These are phyloP conservation scores for Sutorius eximius DNA, from an alignment of 1,284 basidiomycete species.

Conservation along the genomic window DNA sequence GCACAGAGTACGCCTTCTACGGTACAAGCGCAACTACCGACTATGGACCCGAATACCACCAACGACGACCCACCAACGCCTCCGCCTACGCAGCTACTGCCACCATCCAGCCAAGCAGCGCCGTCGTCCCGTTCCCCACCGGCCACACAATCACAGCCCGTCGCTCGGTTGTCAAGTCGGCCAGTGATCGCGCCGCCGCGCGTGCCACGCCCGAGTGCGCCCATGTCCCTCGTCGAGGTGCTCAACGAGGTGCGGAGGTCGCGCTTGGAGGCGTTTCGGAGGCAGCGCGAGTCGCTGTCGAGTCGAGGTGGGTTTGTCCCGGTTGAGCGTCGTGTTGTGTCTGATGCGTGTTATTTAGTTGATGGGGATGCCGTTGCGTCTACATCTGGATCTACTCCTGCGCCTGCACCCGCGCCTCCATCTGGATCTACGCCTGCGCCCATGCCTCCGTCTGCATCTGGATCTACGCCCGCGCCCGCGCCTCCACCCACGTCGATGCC, in stretches of 20 bases:
- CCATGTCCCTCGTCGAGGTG: constrained; percentile 21
- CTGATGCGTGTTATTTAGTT: constrained; percentile 11
- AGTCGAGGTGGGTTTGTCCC: neutral
- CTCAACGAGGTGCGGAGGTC: constrained; percentile 24
- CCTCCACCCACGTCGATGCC: too few relatives aligned
- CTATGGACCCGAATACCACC: neutral
- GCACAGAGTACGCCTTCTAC: neutral
- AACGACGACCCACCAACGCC: neutral
- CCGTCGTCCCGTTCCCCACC: neutral
- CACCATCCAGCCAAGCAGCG: neutral
- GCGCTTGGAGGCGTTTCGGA: neutral
- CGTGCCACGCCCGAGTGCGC: constrained; percentile 14
- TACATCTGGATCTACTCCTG: neutral
- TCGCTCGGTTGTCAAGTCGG: constrained; percentile 1
- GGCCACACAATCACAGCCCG: constrained; percentile 14
- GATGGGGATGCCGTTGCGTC: neutral
- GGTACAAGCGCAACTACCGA: neutral
- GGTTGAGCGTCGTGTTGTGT: neutral
- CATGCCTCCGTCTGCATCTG: neutral
- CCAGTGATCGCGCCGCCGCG: constrained; percentile 28
- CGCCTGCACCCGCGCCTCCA: neutral
- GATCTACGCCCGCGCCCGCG: too few relatives aligned
- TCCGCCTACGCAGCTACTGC: neutral
- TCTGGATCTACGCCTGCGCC: neutral
- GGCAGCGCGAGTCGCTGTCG: neutral